phyloP scores from a whole-genome alignment of 352 stramenopile species.

The Phytophthora multivora region DNA sequence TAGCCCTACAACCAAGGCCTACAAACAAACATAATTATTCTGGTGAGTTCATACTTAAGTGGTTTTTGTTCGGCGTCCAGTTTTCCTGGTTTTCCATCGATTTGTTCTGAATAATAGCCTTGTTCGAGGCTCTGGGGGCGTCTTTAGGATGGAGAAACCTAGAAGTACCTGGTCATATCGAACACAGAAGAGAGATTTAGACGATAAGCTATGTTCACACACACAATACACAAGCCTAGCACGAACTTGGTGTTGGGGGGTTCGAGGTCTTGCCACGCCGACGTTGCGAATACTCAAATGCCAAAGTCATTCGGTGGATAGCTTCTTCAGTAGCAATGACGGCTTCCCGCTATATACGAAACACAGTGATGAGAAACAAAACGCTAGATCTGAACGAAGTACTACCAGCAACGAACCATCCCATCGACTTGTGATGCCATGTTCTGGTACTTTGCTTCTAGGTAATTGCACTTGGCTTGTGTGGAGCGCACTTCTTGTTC shows the following conservation, averaged over 20 bases:
- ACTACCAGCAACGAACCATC: constrained; percentile 29
- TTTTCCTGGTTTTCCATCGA: constrained; percentile 24
- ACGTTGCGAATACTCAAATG: constrained; percentile 31
- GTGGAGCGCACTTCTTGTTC: constrained; percentile 48
- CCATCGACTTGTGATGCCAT: constrained; percentile 39
- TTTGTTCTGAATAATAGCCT: constrained; percentile 19
- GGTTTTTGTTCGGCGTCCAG: constrained; percentile 18
- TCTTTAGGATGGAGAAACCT: neutral
- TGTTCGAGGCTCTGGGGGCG: constrained; percentile 9
- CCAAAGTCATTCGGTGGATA: constrained; percentile 35
- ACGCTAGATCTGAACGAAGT: too few relatives aligned
- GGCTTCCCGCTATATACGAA: constrained; percentile 25
- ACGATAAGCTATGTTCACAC: neutral
- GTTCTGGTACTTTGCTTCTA: constrained; percentile 46
- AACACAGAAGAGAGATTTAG: constrained; percentile 1
- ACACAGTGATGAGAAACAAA: neutral
- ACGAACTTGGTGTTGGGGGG: constrained; percentile 24
- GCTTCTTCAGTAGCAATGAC: constrained; percentile 40
- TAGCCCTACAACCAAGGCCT: too few relatives aligned
- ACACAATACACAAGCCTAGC: constrained; percentile 11
- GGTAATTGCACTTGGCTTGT: constrained; percentile 44
- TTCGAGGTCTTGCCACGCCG: constrained; percentile 16
- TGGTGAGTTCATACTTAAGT: constrained; percentile 3
- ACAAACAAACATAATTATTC: too few relatives aligned
- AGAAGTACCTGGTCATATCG: constrained; percentile 1